A percentile compares a stretch with the other conserved stretches of the same genome.
Conservation (phyloP, 371 early-diverging fungal genomes). For the Mortierella sp. region DNA sequence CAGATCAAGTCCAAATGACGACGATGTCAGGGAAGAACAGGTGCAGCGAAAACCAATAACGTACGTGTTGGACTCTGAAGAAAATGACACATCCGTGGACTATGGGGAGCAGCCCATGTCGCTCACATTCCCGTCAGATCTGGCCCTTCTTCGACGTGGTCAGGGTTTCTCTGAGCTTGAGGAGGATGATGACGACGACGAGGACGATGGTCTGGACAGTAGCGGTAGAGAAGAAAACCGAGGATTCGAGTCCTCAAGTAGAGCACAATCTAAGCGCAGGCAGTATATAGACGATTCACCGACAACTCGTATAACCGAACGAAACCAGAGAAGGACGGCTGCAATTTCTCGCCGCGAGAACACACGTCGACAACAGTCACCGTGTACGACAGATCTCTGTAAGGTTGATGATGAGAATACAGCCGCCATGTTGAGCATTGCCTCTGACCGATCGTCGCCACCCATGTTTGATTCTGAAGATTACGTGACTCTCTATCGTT, state of each 20-base stretch:
- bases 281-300: slow-evolving; percentile 11
- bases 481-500: neutral
- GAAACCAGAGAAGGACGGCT: neutral
- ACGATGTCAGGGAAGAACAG: no score
- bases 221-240: neutral
- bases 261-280: neutral
- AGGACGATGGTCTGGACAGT: neutral
- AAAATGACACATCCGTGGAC: slow-evolving; percentile 7
- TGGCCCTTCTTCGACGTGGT: slow-evolving; percentile 36
- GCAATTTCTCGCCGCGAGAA: neutral
- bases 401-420: neutral
- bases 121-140: slow-evolving; percentile 47
- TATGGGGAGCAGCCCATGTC: slow-evolving; percentile 19
- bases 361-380: neutral
- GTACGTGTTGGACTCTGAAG: slow-evolving; percentile 13
- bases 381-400: neutral
- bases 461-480: slow-evolving; percentile 37
- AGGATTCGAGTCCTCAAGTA: neutral
- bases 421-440: neutral
- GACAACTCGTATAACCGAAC: neutral
- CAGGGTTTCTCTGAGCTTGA: slow-evolving; percentile 12
- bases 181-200: slow-evolving; percentile 20
- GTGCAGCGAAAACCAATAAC: neutral
- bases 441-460: slow-evolving; percentile 42
- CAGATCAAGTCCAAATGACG: neutral